These are phyloP conservation scores for Fusarium annulatum DNA, from an alignment of 2,329 filamentous ascomycete species.

Conservation along the genomic window DNA sequence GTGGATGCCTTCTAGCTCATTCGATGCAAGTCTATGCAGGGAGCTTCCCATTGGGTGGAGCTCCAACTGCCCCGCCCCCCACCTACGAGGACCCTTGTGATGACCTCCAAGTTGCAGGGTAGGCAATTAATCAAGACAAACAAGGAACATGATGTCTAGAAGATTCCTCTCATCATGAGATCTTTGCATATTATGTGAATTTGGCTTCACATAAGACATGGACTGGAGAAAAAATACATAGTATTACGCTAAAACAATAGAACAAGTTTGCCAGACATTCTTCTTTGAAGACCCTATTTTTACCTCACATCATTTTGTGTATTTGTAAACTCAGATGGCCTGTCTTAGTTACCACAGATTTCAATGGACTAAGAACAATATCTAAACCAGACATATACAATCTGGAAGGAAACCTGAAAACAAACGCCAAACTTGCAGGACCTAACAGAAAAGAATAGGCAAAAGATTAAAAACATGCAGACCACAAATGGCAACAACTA, in stretches of 20 bases:
- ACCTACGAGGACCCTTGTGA: conserved; percentile 31
- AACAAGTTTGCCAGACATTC: background rate
- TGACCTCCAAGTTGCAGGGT: conserved; percentile 30
- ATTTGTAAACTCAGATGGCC: rapidly evolving
- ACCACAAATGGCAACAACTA: background rate
- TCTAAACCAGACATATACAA: background rate
- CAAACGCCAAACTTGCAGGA: background rate
- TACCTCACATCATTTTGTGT: too few relatives aligned
- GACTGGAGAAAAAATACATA: background rate
- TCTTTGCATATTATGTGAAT: background rate
- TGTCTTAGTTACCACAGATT: background rate
- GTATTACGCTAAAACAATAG: rapidly evolving
- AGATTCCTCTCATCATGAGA: conserved; percentile 13
- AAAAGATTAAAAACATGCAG: background rate
- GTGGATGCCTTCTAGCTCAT: conserved; percentile 56
- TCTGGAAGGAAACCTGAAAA: background rate
- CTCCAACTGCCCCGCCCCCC: conserved; percentile 20
- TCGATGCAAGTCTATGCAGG: conserved; percentile 51
- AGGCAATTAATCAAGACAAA: background rate
- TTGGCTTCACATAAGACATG: too few relatives aligned
- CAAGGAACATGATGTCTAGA: conserved; percentile 21
- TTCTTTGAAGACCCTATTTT: too few relatives aligned
- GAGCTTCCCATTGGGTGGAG: conserved; percentile 47
- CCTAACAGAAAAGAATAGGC: rapidly evolving
- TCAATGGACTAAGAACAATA: rapidly evolving